Evolutionary conservation across 2,329 filamentous ascomycete genomes (phyloP), one percentile per base, ranked within the genome.

Genomic region (Aphanoascus verrucosus): DNA sequence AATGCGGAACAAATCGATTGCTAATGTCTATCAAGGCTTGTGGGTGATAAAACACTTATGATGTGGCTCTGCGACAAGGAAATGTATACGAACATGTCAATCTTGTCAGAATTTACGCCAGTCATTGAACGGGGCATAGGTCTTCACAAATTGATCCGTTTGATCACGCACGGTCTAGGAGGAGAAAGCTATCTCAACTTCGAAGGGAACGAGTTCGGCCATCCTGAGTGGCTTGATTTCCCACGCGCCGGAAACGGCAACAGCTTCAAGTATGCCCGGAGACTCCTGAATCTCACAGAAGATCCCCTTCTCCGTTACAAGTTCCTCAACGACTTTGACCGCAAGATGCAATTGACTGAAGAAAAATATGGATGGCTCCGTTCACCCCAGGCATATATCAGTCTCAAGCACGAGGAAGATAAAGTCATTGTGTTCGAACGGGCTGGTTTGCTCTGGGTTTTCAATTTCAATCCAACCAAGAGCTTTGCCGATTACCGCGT

Each of bases 201-300:
- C 63, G 90, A 96, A 72, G 93, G 93, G 57, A 98, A 98, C 70
- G 93, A 98, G 70, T 98, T 98, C 65, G 93, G 93, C 0, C 93
- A 98, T 67, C 93, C 93, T 0, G 93, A 98, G 71, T 98, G 93
- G 93, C 85, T 98, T 38, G 93, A 98, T 69, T 98, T 98, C 71
- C 93, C 93, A 3, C 86, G 93, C 49, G 88, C 84, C 64, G 93
- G 93, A 55, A 96, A 96, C 72, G 74, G 83, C 64, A 94, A 95
- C 72, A 93, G 86, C 44, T 96, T 90, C 77, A 91, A 88, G 83
- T 95, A 95, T 66, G 90, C 90, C 2, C 82, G 93, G 19, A 85
- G 93, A 55, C 91, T 96, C 68, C 83, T 96, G 61, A 97, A 98
- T 70, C 80, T 98, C 14, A 84, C 88, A 0, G 88, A 96, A 51